These are phyloP conservation scores for Barbatosphaeria neglecta DNA, from an alignment of 495 filamentous ascomycete genomes.

Conservation along the genomic window DNA sequence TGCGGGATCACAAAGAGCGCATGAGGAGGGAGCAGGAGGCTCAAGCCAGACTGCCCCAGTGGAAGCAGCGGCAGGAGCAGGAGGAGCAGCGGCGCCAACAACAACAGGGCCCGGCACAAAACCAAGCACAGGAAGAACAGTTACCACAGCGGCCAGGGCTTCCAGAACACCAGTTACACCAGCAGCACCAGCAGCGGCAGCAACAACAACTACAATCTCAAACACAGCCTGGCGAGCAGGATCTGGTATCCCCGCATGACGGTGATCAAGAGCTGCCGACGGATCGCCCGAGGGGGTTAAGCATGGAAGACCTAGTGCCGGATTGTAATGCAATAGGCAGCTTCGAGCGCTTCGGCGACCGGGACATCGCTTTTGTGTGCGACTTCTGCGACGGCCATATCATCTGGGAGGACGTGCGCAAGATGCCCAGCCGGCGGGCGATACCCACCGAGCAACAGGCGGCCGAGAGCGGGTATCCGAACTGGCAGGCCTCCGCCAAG, in stretches of 20 bases:
- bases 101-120: no score
- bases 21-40: background rate
- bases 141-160: conserved; percentile 3
- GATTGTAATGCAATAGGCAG: conserved; percentile 25
- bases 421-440: conserved; percentile 24
- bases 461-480: conserved; percentile 2
- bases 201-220: background rate
- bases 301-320: conserved; percentile 24
- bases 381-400: conserved; percentile 39
- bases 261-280: background rate
- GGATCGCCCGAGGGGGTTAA: conserved; percentile 1
- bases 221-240: conserved; percentile 1
- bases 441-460: conserved; percentile 15
- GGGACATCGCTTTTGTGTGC: conserved; percentile 36
- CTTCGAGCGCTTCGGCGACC: conserved; percentile 28
- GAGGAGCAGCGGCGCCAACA: conserved; percentile 4
- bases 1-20: conserved; percentile 4
- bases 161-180: background rate
- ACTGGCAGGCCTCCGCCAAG: conserved; percentile 12
- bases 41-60: conserved; percentile 2
- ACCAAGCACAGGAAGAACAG: no score
- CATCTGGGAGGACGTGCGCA: conserved; percentile 32
- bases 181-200: background rate
- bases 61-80: conserved; percentile 10
- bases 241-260: background rate